A percentile compares a stretch with the other conserved stretches of the same genome.
Conservation (phyloP, 2,329 filamentous ascomycete genomes). For the Stemphylium vesicarium region DNA sequence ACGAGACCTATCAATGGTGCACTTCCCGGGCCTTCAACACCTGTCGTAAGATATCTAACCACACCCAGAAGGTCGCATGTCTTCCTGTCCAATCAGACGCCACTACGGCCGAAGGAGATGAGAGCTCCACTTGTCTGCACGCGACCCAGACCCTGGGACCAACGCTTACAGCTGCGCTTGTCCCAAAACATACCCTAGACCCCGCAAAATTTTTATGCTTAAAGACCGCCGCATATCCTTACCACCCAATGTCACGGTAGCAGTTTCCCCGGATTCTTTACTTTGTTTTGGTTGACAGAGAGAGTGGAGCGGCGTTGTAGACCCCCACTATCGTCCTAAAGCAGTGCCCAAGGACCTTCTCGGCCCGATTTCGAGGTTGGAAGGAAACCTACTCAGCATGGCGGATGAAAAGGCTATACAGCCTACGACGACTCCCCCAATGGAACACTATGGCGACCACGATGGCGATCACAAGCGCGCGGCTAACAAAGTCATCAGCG, state of each 20-base stretch:
- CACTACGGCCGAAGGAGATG: conserved; percentile 6
- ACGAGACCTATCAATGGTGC: conserved; percentile 3
- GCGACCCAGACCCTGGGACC: conserved; percentile 23
- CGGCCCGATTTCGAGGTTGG: conserved; percentile 6
- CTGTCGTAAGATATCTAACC: conserved; percentile 5
- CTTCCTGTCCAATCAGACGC: conserved; percentile 18
- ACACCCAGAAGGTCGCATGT: conserved; percentile 20
- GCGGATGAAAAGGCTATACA: conserved; percentile 34
- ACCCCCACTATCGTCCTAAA: conserved; percentile 7
- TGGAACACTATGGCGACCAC: conserved; percentile 22
- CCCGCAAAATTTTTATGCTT: conserved; percentile 34
- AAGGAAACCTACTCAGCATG: conserved; percentile 2
- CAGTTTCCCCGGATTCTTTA: conserved; percentile 23
- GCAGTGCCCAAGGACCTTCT: not conserved
- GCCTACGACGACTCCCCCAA: conserved; percentile 15
- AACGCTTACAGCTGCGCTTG: conserved; percentile 15
- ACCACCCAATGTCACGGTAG: conserved; percentile 19
- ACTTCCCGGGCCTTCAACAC: not conserved
- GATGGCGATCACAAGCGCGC: conserved; percentile 32
- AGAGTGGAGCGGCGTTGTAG: conserved; percentile 7
- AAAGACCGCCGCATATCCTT: conserved; percentile 24
- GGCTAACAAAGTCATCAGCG: conserved; percentile 44
- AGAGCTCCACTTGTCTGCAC: conserved; percentile 27
- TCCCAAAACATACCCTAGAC: conserved; percentile 13
- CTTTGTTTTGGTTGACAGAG: conserved; percentile 7